phyloP scores from a whole-genome alignment of 108 stramenopile species.

The Conticribra weissflogii region DNA sequence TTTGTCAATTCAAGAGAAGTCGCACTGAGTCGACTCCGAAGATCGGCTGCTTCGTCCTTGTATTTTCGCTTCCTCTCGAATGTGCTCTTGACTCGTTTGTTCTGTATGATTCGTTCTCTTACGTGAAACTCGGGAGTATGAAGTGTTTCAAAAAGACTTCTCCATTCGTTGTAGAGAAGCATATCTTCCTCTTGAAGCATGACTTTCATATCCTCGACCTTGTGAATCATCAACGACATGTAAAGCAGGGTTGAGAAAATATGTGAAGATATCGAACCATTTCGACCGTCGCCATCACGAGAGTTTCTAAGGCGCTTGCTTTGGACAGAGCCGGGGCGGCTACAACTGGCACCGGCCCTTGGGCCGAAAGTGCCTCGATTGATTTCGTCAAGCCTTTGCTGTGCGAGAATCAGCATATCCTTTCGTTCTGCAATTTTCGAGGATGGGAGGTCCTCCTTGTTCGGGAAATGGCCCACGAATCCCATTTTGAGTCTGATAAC shows the following conservation, averaged over 20 bases:
- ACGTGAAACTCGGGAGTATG: conserved; percentile 50
- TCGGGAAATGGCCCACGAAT: not conserved
- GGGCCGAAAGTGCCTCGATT: conserved; percentile 32
- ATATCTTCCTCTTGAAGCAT: conserved; percentile 42
- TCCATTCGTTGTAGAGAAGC: conserved; percentile 34
- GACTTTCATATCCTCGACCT: conserved; percentile 48
- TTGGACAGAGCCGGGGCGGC: conserved; percentile 7
- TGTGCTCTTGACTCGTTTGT: conserved; percentile 23
- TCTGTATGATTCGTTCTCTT: conserved; percentile 37
- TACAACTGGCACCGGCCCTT: not conserved
- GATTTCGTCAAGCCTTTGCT: conserved; percentile 49
- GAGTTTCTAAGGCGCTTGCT: not conserved
- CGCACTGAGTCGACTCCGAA: conserved; percentile 15
- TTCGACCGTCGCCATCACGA: not conserved
- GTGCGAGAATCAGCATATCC: conserved; percentile 42
- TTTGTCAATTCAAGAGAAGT: conserved; percentile 20
- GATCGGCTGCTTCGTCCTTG: conserved; percentile 13
- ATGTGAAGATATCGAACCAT: conserved; percentile 17
- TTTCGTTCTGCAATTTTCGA: conserved; percentile 28
- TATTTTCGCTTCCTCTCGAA: conserved; percentile 41
- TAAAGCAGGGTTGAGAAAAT: conserved; percentile 40
- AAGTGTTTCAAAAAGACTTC: conserved; percentile 25
- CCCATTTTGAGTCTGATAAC: no score
- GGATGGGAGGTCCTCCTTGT: conserved; percentile 8
- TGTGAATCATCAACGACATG: conserved; percentile 37